Conservation (phyloP, 2,329 filamentous ascomycete genomes). For the Fusarium solani-melongenae region DNA sequence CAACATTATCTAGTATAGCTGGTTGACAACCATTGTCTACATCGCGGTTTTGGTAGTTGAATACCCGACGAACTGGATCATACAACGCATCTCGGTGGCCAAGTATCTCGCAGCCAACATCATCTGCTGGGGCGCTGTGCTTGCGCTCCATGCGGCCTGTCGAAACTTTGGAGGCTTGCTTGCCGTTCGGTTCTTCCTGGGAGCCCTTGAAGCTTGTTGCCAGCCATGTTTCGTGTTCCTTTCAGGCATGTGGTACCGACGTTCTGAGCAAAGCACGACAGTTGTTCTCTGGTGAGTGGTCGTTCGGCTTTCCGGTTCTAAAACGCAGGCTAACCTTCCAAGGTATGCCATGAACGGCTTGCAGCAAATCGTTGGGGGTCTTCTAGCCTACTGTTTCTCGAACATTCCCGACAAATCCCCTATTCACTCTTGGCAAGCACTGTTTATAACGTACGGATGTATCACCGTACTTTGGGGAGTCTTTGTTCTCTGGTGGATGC, state of each 20-base stretch:
- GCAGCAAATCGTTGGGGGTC: neutral
- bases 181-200: neutral
- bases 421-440: neutral
- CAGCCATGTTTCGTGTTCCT: neutral
- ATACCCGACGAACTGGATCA: neutral
- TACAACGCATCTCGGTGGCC: neutral
- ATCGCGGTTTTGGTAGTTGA: neutral
- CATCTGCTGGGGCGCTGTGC: neutral
- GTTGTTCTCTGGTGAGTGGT: neutral
- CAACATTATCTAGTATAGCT: neutral
- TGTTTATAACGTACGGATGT: neutral
- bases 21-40: neutral
- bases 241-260: neutral
- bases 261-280: neutral
- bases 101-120: neutral
- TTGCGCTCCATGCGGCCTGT: neutral
- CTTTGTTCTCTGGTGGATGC: neutral
- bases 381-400: neutral
- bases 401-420: neutral
- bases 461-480: neutral
- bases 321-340: neutral
- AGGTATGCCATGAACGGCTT: neutral
- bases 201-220: neutral
- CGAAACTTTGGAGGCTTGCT: neutral
- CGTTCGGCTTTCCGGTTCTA: rapidly evolving